Evolutionary conservation across 352 stramenopile genomes (phyloP), one percentile per base, ranked within the genome.

Genomic region (Globisporangium paroecandrum): DNA sequence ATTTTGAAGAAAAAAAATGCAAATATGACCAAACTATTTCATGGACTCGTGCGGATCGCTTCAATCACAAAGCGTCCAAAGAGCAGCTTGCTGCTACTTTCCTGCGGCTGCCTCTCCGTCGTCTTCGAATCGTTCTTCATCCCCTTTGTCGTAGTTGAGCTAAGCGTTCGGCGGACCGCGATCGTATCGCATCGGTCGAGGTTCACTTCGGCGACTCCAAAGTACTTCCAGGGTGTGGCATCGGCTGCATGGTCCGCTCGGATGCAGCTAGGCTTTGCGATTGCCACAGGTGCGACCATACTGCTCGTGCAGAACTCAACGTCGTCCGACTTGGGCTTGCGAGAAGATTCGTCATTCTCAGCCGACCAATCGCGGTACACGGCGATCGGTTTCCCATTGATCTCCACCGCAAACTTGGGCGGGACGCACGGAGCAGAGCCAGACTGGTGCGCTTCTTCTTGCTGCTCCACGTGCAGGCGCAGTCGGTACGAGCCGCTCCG

Each of bases 401-500:
- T 9, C 27, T 64, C 58, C 13, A 64, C 22, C 7, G 3, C 6
- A 15, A 64, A 64, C 12, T 27, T 10, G 38, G 15, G 25, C 3
- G 25, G 13, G 6, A 27, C 4, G 34, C 34, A 41, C 12, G 9
- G 0, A 41, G 34, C 34, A 41, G 34, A 13, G 8, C 34, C 34
- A 41, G 9, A 13, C 12, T 13, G 34, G 34, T 12, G 1, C 18
- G 7, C 8, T 7, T 18, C 38, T 6, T 53, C 12, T 24, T 64
- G n/a, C 25, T 64, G 41, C 41, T 64, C 36, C 13, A 64, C 25
- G 41, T 64, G 58, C 8, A 64, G 58, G 20, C 58, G 41, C 58
- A 56, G 25, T 12, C 41, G 41, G 1, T 56, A 64, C 58, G 38
- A 64, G 24, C 58, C 58, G 13, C 22, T 41, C 38, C 41, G 58